phyloP scores from a whole-genome alignment of 1,284 basidiomycete species.

The Austroboletus novae-zelandiae region DNA sequence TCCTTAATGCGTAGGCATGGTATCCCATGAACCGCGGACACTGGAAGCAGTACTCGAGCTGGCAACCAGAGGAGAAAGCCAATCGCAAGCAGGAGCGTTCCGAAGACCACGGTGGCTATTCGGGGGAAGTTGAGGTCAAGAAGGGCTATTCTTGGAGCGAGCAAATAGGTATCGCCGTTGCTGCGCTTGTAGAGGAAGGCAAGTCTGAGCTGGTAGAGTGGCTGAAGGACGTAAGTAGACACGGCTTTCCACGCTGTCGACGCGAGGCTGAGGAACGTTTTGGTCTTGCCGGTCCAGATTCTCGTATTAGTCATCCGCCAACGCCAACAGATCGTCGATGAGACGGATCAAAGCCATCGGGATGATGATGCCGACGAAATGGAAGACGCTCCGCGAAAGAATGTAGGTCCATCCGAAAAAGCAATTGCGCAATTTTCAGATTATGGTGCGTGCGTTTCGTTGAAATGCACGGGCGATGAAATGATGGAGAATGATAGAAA shows the following conservation, averaged over 20 bases:
- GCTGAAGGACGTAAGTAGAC: constrained; percentile 67
- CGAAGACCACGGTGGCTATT: constrained; percentile 45
- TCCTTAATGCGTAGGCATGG: constrained; percentile 57
- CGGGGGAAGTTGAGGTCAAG: constrained; percentile 77
- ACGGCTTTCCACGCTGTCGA: constrained; percentile 16
- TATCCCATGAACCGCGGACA: constrained; percentile 84
- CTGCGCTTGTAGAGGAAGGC: constrained; percentile 66
- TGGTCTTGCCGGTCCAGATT: constrained; percentile 47
- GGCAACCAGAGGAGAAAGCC: constrained; percentile 65
- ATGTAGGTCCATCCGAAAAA: constrained; percentile 59
- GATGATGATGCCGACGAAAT: constrained; percentile 45
- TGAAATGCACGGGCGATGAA: neutral
- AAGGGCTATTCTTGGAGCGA: constrained; percentile 89
- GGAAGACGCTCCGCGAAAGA: constrained; percentile 40
- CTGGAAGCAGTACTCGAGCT: constrained; percentile 84
- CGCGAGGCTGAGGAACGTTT: constrained; percentile 21
- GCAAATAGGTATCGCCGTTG: constrained; percentile 83
- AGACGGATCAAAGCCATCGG: constrained; percentile 54
- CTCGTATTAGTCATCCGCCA: constrained; percentile 64
- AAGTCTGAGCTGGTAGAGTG: constrained; percentile 70
- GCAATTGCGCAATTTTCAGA: constrained; percentile 72
- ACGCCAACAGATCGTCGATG: constrained; percentile 68
- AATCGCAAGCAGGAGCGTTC: constrained; percentile 39
- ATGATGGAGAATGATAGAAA: constrained; percentile 45
- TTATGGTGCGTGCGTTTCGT: constrained; percentile 57